These are phyloP conservation scores for Mallotus nudiflorus DNA, from an alignment of 345 rosid species.

Conservation along the genomic window DNA sequence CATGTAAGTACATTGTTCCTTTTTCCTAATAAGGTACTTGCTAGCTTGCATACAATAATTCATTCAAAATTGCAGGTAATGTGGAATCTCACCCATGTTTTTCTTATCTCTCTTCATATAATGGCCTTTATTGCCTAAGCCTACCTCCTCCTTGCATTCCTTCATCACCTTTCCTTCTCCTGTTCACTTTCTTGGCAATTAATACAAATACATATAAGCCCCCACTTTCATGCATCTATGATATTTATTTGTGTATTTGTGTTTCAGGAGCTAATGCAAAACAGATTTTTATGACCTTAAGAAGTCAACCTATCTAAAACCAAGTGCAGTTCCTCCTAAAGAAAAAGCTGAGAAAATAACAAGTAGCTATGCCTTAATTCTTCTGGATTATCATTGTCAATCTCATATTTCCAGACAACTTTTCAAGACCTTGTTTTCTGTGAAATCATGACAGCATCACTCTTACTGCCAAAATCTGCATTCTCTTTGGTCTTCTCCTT, in stretches of 20 bases:
- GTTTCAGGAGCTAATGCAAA: not conserved
- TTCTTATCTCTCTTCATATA: not conserved
- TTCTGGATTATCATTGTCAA: not conserved
- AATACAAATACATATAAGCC: not conserved
- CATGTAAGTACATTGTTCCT: constrained; percentile 53
- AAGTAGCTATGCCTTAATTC: not conserved
- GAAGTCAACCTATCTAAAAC: not conserved
- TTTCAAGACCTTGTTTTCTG: not conserved
- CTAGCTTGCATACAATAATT: not conserved
- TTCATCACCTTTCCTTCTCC: not conserved
- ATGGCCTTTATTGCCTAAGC: not conserved
- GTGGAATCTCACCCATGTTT: not conserved
- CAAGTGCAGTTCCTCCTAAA: not conserved
- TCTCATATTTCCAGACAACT: not conserved
- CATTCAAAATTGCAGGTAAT: not conserved
- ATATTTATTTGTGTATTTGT: not conserved
- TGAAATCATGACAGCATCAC: not conserved
- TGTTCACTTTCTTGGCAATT: not conserved
- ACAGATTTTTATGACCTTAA: not conserved
- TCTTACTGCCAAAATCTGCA: not conserved
- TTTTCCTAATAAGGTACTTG: not conserved
- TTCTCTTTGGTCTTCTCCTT: constrained; percentile 6
- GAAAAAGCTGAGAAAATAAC: not conserved
- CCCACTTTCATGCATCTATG: not conserved
- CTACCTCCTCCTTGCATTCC: not conserved